These are phyloP conservation scores for Globisporangium carolinianum DNA, from an alignment of 352 stramenopile genomes.

Conservation along the genomic window DNA sequence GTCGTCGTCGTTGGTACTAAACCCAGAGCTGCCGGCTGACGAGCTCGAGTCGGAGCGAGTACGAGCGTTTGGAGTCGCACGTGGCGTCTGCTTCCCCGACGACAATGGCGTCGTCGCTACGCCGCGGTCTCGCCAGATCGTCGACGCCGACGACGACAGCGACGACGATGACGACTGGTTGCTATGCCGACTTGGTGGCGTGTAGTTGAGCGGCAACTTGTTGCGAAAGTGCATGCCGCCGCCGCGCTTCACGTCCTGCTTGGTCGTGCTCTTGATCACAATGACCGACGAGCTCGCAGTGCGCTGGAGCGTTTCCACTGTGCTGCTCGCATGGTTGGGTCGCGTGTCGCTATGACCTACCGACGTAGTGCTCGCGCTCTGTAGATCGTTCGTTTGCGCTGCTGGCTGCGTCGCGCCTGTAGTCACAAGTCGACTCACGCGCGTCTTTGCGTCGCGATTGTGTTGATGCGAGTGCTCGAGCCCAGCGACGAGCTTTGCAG, in stretches of 20 bases:
- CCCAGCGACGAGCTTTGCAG: conserved; percentile 43
- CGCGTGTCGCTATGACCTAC: not conserved
- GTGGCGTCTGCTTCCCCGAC: conserved; percentile 4
- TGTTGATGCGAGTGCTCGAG: conserved; percentile 22
- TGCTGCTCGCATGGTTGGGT: conserved; percentile 10
- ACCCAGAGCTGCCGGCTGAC: conserved; percentile 12
- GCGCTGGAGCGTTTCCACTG: conserved; percentile 1
- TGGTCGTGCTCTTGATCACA: conserved; percentile 26
- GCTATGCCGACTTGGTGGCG: conserved; percentile 21
- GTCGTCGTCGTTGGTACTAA: conserved; percentile 7
- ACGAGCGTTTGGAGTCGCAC: not conserved
- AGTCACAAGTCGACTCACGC: not conserved
- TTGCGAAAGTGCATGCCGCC: conserved; percentile 75
- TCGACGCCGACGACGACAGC: conserved; percentile 7
- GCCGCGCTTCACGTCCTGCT: conserved; percentile 8
- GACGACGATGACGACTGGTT: conserved; percentile 1
- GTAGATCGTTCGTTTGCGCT: not conserved
- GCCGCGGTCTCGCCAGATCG: conserved; percentile 9
- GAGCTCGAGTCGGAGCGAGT: conserved; percentile 6
- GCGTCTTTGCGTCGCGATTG: not conserved
- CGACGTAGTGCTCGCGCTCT: no score
- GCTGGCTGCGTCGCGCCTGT: not conserved
- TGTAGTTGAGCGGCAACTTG: conserved; percentile 57
- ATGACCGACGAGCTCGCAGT: conserved; percentile 5
- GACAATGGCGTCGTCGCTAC: conserved; percentile 17